Conservation (phyloP, 345 rosid genomes). For the Psidium friedrichsthalianum region DNA sequence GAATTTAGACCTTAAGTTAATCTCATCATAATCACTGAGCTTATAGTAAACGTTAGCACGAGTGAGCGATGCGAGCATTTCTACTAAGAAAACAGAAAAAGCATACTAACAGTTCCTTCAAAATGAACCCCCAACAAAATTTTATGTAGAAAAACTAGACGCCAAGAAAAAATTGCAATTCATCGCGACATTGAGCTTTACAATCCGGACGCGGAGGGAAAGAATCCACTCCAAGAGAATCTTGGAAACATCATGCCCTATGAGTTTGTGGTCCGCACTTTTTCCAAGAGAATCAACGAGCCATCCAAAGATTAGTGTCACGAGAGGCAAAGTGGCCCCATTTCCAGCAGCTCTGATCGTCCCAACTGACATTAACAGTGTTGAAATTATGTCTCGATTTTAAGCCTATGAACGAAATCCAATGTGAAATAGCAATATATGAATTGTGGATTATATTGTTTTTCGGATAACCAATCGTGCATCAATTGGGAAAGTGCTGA, state of each 20-base stretch:
- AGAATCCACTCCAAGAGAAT: background rate
- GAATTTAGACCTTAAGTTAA: background rate
- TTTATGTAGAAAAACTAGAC: background rate
- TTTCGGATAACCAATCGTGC: too few relatives aligned
- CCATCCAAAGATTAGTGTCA: slow-evolving; percentile 12
- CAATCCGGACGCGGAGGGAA: background rate
- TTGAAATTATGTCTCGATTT: too few relatives aligned
- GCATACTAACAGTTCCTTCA: background rate
- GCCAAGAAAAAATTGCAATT: background rate
- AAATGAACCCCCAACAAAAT: background rate
- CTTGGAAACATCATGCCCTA: slow-evolving; percentile 12
- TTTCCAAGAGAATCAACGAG: slow-evolving; percentile 12
- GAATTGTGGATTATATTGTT: too few relatives aligned
- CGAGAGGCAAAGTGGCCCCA: slow-evolving; percentile 8
- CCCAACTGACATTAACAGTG: slow-evolving; percentile 9
- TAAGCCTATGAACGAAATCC: too few relatives aligned
- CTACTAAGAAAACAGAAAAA: background rate
- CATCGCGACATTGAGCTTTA: background rate
- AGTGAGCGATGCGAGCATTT: background rate
- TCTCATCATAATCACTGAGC: background rate
- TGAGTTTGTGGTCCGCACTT: background rate
- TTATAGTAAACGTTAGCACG: background rate
- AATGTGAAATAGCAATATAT: too few relatives aligned
- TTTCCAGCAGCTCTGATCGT: slow-evolving; percentile 16
- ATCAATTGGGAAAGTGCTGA: too few relatives aligned